Conservation (phyloP, 2,329 filamentous ascomycete genomes). For the Trichoderma endophyticum region DNA sequence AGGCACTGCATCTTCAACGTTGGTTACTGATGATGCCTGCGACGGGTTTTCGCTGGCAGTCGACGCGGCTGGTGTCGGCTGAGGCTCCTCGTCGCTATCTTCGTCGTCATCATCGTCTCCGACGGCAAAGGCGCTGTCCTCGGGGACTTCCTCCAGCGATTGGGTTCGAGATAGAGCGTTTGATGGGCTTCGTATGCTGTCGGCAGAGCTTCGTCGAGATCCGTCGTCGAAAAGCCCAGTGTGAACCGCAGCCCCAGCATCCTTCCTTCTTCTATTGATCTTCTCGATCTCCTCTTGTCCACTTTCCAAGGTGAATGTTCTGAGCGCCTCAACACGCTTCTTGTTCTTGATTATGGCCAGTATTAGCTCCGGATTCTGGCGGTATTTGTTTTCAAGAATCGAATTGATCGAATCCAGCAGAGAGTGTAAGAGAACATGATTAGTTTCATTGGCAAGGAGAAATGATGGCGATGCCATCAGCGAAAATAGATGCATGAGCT, state of each 20-base stretch:
- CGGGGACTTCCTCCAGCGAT: constrained; percentile 39
- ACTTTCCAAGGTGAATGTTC: constrained; percentile 86
- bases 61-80: constrained; percentile 58
- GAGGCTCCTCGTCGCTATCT: constrained; percentile 49
- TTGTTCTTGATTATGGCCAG: constrained; percentile 75
- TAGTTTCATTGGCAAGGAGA: constrained; percentile 85
- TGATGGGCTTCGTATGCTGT: constrained; percentile 63
- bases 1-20: constrained; percentile 74
- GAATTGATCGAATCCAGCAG: constrained; percentile 86
- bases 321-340: constrained; percentile 79
- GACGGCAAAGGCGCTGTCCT: constrained; percentile 81
- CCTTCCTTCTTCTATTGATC: constrained; percentile 67
- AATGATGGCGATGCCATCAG: constrained; percentile 95
- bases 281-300: constrained; percentile 89
- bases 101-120: constrained; percentile 82
- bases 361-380: constrained; percentile 75
- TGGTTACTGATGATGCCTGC: constrained; percentile 65
- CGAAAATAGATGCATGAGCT: constrained; percentile 80
- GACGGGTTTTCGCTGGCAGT: constrained; percentile 62
- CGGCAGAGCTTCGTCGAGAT: constrained; percentile 60
- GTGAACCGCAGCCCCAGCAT: constrained; percentile 48
- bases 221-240: constrained; percentile 48
- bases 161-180: constrained; percentile 26
- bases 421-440: constrained; percentile 76
- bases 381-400: constrained; percentile 84